Conservation (phyloP, 208 protist species). For the Novymonas esmeraldas region DNA sequence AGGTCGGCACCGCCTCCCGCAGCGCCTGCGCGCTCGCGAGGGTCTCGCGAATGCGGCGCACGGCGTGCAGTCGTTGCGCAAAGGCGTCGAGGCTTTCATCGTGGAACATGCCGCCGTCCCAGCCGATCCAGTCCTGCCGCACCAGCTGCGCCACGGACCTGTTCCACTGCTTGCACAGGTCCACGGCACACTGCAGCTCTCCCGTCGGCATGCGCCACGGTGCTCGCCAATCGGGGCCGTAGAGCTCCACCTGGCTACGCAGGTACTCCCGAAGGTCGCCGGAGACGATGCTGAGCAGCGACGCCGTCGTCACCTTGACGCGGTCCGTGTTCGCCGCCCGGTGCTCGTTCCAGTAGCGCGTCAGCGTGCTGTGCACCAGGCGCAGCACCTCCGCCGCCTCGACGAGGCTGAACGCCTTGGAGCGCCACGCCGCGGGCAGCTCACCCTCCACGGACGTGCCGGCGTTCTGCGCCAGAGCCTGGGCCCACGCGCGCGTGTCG, state of each 20-base stretch:
- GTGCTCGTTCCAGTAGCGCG: slow-evolving; percentile 73
- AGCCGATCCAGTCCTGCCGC: slow-evolving; percentile 69
- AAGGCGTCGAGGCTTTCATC: slow-evolving; percentile 79
- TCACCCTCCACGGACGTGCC: slow-evolving; percentile 65
- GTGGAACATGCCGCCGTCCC: slow-evolving; percentile 75
- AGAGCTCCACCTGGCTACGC: slow-evolving; percentile 68
- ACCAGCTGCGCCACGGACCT: slow-evolving; percentile 43
- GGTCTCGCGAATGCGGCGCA: slow-evolving; percentile 72
- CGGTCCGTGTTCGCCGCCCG: slow-evolving; percentile 54
- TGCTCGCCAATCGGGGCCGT: slow-evolving; percentile 74
- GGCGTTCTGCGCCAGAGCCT: slow-evolving; percentile 70
- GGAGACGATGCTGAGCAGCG: slow-evolving; percentile 84
- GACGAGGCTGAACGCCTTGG: slow-evolving; percentile 73
- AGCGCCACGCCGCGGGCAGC: slow-evolving; percentile 81
- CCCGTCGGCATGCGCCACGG: slow-evolving; percentile 75
- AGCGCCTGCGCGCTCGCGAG: slow-evolving; percentile 44
- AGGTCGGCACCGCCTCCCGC: slow-evolving; percentile 45
- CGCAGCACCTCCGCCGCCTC: slow-evolving; percentile 80
- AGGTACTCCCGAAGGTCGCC: slow-evolving; percentile 88
- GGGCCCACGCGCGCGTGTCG: slow-evolving; percentile 65
- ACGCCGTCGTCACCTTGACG: slow-evolving; percentile 67
- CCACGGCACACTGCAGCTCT: slow-evolving; percentile 56
- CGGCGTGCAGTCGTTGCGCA: slow-evolving; percentile 61
- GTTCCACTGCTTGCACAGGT: slow-evolving; percentile 77
- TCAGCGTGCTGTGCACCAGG: slow-evolving; percentile 60